Evolutionary conservation across 768 basidiomycete genomes (phyloP), one percentile per base, ranked within the genome.

Genomic region (Suillus cothurnatus): DNA sequence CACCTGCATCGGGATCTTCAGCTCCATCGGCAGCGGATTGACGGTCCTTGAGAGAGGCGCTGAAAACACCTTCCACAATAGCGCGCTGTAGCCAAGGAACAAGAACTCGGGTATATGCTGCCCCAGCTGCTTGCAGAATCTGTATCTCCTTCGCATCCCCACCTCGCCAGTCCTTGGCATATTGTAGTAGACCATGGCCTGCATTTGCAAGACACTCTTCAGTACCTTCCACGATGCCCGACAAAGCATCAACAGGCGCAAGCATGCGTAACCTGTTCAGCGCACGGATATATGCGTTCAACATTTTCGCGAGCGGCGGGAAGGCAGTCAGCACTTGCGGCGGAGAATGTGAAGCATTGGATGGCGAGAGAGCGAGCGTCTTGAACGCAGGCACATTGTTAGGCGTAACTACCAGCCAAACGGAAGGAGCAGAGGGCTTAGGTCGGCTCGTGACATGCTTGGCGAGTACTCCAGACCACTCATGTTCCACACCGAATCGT

Each of bases 221-320:
- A 28, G 93, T 77, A n/a, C 80, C 76, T 0, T 69, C 69, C 1
- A 80, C 71, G 12, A 93, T 77, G n/a, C 83, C 80, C 1, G 71
- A 69, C 55, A 88, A 71, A n/a, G 91, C 81, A 14, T 80, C 81
- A 15, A 85, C 78, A 3, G 94, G 94, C 3, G 92, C 91, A 15
- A 97, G 85, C 14, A 94, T 81, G 4, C 96, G 89, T 26, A 98
- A 79, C 3, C 88, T 83, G 74, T 98, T 98, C 52, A 98, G 78
- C 2, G 89, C 82, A 6, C 85, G 82, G 4, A 95, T 80, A 28
- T 94, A 77, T 4, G 87, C 84, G 71, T 98, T 97, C 49, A 89
- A 83, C 65, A 86, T 84, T 47, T 82, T 77, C 2, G 93, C 95
- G 2, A 97, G 80, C 0, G 91, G 89, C 3, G 92, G 88, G 71